phyloP scores from a whole-genome alignment of 108 stramenopile genomes.

The Skeletonema tropicum region DNA sequence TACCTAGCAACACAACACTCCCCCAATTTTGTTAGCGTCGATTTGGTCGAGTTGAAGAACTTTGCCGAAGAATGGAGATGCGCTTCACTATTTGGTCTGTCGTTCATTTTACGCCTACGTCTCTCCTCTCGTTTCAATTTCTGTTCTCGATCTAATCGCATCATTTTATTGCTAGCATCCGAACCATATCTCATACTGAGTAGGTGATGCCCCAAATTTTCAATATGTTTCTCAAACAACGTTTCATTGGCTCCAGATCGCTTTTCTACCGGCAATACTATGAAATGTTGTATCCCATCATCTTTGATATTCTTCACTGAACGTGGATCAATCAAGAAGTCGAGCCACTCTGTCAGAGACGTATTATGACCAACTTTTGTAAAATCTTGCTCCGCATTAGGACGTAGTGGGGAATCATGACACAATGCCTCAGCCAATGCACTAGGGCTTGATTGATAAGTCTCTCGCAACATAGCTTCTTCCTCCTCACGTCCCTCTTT shows the following conservation, averaged over 20 bases:
- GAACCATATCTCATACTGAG: conserved; percentile 1
- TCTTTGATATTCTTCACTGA: not conserved
- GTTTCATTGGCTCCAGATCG: conserved; percentile 6
- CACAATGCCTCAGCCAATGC: conserved; percentile 28
- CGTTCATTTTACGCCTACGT: not conserved
- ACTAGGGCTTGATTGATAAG: conserved; percentile 17
- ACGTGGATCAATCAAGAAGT: conserved; percentile 15
- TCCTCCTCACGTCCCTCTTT: not conserved
- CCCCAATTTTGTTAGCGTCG: conserved; percentile 11
- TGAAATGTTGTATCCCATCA: conserved; percentile 10
- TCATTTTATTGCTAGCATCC: not conserved
- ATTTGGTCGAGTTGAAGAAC: conserved; percentile 2
- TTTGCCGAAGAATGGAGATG: not conserved
- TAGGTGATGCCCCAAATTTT: not conserved
- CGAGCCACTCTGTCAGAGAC: conserved; percentile 24
- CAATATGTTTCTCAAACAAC: conserved; percentile 5
- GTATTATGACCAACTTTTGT: conserved; percentile 7
- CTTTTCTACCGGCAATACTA: conserved; percentile 17
- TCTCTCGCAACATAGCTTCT: conserved; percentile 17
- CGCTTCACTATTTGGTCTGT: not conserved
- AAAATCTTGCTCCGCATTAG: conserved; percentile 1
- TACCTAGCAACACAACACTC: conserved; percentile 26
- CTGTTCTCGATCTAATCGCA: not conserved
- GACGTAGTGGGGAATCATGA: not conserved
- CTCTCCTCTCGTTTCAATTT: too few species aligned